A percentile compares a stretch with the other conserved stretches of the same genome.
These are phyloP conservation scores for Lactifluus echinatus DNA, from an alignment of 768 basidiomycete genomes.

Conservation along the genomic window DNA sequence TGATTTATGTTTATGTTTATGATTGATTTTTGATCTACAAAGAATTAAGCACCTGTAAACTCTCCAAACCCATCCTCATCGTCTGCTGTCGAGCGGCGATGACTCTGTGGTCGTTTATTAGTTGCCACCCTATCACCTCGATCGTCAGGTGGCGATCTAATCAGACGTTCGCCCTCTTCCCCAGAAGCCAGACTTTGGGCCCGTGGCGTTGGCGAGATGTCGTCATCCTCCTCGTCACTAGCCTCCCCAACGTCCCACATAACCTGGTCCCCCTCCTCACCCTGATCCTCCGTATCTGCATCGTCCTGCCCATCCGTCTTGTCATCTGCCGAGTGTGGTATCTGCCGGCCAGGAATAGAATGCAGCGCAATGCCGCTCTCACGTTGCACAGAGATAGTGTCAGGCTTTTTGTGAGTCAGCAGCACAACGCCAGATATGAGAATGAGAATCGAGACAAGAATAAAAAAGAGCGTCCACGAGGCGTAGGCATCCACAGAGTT, in stretches of 20 bases:
- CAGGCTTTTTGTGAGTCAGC: conserved; percentile 86
- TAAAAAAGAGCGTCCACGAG: conserved; percentile 81
- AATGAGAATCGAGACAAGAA: conserved; percentile 78
- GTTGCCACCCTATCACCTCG: conserved; percentile 24
- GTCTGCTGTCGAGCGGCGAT: conserved; percentile 17
- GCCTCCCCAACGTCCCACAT: conserved; percentile 69
- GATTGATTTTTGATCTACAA: too few relatives aligned
- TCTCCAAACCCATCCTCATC: conserved; percentile 13
- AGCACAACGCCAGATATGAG: conserved; percentile 91
- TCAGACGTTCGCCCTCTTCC: conserved; percentile 36
- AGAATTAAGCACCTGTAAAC: conserved; percentile 4
- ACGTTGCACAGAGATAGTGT: conserved; percentile 31
- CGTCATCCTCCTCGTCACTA: conserved; percentile 57
- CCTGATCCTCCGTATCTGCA: conserved; percentile 25
- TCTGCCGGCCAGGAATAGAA: conserved; percentile 24
- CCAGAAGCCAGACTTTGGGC: conserved; percentile 25
- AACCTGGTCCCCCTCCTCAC: conserved; percentile 36
- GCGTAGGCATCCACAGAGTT: conserved; percentile 79
- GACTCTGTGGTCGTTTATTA: conserved; percentile 1
- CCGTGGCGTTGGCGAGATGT: conserved; percentile 28
- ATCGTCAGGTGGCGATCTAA: conserved; percentile 29
- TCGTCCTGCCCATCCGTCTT: conserved; percentile 35
- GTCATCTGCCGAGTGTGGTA: conserved; percentile 22
- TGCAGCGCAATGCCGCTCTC: conserved; percentile 25
- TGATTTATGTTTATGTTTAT: too few relatives aligned